These are phyloP conservation scores for Oxyria digyna DNA, from an alignment of 148 eudicot species.

Conservation along the genomic window DNA sequence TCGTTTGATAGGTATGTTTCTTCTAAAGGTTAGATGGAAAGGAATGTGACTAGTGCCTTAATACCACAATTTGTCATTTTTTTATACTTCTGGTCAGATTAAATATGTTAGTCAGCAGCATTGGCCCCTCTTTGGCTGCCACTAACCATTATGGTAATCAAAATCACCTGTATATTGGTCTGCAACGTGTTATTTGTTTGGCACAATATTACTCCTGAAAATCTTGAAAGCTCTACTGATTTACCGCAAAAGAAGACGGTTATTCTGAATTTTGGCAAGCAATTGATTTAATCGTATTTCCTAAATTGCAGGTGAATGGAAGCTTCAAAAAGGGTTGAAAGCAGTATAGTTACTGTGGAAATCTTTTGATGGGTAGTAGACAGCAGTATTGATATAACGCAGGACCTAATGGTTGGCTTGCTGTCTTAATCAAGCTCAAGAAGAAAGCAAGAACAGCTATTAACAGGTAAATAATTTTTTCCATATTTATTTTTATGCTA, in stretches of 20 bases:
- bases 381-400: slow-evolving; percentile 1
- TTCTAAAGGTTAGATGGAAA: slow-evolving; percentile 5
- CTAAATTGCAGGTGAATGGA: background rate
- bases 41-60: background rate
- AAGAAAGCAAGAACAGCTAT: slow-evolving; percentile 1
- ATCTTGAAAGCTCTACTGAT: background rate
- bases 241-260: background rate
- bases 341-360: background rate
- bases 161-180: background rate
- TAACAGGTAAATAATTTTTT: background rate
- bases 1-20: background rate
- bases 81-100: background rate
- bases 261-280: background rate
- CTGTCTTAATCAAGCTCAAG: slow-evolving; percentile 2
- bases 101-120: background rate
- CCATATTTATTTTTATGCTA: background rate
- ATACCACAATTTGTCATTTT: background rate
- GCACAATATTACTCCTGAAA: background rate
- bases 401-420: slow-evolving; percentile 9
- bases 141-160: background rate
- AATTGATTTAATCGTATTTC: background rate
- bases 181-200: background rate
- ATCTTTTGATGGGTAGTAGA: background rate
- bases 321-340: background rate
- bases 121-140: background rate